Percentiles rank a stretch among this genome's conserved stretches.
These are phyloP conservation scores for Strobilomyces confusus DNA, from an alignment of 768 basidiomycete species.

Conservation along the genomic window DNA sequence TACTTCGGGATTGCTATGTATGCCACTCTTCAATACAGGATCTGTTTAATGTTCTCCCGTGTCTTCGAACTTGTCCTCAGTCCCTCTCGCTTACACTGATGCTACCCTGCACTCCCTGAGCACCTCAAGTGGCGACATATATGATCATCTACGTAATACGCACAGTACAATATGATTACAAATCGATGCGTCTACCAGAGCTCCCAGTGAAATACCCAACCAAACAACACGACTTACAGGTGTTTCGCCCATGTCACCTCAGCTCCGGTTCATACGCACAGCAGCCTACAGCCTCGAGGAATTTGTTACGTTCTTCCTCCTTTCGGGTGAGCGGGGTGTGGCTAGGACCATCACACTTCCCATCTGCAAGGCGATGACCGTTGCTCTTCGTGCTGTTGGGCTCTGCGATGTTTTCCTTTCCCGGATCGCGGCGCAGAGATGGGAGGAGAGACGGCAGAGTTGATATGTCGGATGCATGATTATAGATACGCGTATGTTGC, in stretches of 20 bases:
- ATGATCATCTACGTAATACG: neutral
- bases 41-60: no score
- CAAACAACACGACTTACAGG: neutral
- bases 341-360: constrained; percentile 37
- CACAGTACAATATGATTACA: constrained; percentile 8
- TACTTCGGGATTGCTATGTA: no score
- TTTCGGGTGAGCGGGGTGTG: constrained; percentile 38
- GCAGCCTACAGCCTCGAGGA: constrained; percentile 45
- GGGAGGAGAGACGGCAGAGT: constrained; percentile 48
- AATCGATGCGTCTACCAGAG: neutral
- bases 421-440: constrained; percentile 21
- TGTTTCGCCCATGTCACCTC: neutral
- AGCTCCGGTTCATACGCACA: constrained; percentile 40
- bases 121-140: neutral
- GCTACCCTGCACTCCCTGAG: no score
- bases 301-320: constrained; percentile 40
- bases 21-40: no score
- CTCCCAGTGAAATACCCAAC: neutral
- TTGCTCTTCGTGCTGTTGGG: constrained; percentile 10
- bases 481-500: constrained; percentile 53
- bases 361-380: constrained; percentile 29
- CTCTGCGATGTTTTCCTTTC: constrained; percentile 19
- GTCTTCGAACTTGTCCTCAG: no score
- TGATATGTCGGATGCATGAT: constrained; percentile 44
- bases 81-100: no score